These are phyloP conservation scores for Phaeophleospora eucalypticola DNA, from an alignment of 2,329 filamentous ascomycete genomes.

Conservation along the genomic window DNA sequence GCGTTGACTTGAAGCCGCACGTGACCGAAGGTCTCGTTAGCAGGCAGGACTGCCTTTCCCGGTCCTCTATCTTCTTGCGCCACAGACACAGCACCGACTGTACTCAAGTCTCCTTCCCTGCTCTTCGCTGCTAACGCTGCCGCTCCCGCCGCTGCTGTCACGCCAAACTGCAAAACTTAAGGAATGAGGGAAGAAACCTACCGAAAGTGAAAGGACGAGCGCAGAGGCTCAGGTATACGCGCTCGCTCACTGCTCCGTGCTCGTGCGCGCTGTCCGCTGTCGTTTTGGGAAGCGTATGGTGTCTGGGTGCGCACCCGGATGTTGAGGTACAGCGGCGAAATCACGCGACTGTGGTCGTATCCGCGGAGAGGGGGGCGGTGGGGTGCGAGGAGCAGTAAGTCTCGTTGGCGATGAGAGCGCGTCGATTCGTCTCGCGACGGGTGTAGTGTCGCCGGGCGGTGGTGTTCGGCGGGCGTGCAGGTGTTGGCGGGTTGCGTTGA, in stretches of 20 bases:
- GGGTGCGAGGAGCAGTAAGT: neutral
- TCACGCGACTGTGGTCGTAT: slow-evolving; percentile 13
- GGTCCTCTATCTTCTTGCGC: no score
- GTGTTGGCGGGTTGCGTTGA: no score
- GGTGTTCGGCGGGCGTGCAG: no score
- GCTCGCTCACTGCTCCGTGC: slow-evolving; percentile 13
- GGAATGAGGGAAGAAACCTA: slow-evolving; percentile 17
- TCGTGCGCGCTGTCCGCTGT: slow-evolving; percentile 6
- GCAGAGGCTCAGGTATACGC: slow-evolving; percentile 27
- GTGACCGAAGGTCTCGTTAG: slow-evolving; percentile 11
- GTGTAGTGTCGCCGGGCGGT: neutral
- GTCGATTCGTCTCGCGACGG: slow-evolving; percentile 1
- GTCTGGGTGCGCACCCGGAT: slow-evolving; percentile 12
- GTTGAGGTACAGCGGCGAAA: slow-evolving; percentile 10
- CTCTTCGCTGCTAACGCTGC: no score
- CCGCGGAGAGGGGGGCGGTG: neutral
- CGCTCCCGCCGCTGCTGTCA: no score
- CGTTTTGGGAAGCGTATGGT: slow-evolving; percentile 3
- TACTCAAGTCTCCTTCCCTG: no score
- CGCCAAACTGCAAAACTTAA: no score
- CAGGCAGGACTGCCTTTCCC: no score
- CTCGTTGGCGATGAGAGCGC: neutral
- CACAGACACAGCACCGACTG: no score
- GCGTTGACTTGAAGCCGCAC: slow-evolving; percentile 2
- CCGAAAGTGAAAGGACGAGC: slow-evolving; percentile 29